Percentiles rank a stretch among this genome's conserved stretches.
Conservation (phyloP, 23 red algal genomes). For the Cyanidium caldarium region DNA sequence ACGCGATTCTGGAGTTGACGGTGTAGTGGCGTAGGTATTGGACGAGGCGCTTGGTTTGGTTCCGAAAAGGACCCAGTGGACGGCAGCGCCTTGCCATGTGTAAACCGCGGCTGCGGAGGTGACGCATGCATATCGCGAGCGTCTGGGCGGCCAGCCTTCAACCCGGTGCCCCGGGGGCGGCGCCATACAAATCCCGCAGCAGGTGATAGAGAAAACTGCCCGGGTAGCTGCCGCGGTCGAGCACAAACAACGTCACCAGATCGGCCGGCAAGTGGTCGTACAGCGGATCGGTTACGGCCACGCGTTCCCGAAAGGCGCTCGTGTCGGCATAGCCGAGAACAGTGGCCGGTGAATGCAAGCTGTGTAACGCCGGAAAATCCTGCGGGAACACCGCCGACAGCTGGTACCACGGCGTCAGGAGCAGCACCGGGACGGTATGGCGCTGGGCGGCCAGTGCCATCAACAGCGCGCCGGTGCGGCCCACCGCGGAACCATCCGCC, state of each 20-base stretch:
- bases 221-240: slow-evolving; percentile 12
- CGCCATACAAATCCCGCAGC: slow-evolving; percentile 17
- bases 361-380: background rate
- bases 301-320: background rate
- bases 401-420: slow-evolving; percentile 6
- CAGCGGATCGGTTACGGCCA: slow-evolving; percentile 3
- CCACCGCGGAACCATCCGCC: slow-evolving; percentile 20
- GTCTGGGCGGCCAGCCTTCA: too few species aligned
- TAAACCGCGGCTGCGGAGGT: too few species aligned
- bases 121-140: too few species aligned
- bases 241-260: slow-evolving; percentile 9
- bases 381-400: slow-evolving; percentile 23
- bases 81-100: too few species aligned
- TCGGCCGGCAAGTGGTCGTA: slow-evolving; percentile 9
- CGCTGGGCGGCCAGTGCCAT: background rate
- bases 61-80: too few species aligned
- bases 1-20: slow-evolving; percentile 91
- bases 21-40: slow-evolving; percentile 19
- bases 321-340: background rate
- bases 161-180: too few species aligned
- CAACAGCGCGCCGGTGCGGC: background rate
- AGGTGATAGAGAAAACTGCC: slow-evolving; percentile 7
- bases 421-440: slow-evolving; percentile 12
- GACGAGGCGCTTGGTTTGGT: background rate
- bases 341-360: background rate